Evolutionary conservation across 176 grass and related monocot species (phyloP).

Genomic region (Ensete ventricosum): DNA sequence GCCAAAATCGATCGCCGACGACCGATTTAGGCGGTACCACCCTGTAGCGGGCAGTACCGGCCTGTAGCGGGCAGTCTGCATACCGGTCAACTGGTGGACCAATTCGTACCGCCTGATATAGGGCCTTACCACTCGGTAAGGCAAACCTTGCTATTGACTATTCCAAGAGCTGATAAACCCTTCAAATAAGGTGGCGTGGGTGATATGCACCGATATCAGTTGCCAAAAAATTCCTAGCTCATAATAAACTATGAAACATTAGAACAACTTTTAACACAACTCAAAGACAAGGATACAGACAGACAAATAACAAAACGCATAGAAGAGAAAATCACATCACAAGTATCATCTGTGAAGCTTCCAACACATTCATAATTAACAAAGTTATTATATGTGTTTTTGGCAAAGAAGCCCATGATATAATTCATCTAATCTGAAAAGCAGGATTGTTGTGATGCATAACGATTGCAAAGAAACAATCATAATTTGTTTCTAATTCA

Average conservation of each 20-base stretch:
- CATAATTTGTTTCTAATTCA: neutral
- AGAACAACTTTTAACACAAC: neutral
- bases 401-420: neutral
- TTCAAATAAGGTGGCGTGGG: neutral
- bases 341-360: neutral
- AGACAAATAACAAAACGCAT: no score
- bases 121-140: no score
- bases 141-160: neutral
- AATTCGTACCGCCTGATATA: no score
- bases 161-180: neutral
- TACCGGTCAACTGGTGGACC: no score
- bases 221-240: neutral
- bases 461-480: neutral
- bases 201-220: neutral
- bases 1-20: no score
- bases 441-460: no score
- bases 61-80: no score
- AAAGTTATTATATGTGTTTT: neutral
- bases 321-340: neutral
- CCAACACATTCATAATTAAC: neutral
- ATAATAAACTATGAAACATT: neutral
- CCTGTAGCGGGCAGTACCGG: no score
- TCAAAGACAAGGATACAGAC: neutral
- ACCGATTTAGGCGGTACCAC: no score
- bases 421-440: neutral